phyloP scores from a whole-genome alignment of 148 eudicot species.

The Heliosperma pusillum region DNA sequence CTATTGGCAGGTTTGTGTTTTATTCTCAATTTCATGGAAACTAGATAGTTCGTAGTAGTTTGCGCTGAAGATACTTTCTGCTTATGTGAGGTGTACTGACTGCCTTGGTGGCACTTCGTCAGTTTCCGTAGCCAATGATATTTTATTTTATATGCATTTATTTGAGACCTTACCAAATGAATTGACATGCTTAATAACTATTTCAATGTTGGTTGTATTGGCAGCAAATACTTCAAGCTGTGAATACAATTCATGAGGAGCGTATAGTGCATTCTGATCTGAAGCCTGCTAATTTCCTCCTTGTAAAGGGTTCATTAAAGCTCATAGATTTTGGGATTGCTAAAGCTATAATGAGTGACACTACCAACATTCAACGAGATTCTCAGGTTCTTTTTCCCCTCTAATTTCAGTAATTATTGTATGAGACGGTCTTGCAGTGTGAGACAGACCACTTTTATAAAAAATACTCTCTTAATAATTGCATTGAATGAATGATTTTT shows the following conservation, averaged over 20 bases:
- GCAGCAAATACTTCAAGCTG: conserved; percentile 95
- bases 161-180: neutral
- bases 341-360: conserved; percentile 94
- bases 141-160: neutral
- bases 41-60: neutral
- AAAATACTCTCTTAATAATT: too few species aligned
- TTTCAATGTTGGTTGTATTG: conserved; percentile 20
- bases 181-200: conserved; percentile 19
- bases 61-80: neutral
- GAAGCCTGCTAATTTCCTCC: conserved; percentile 97
- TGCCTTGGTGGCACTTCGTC: neutral
- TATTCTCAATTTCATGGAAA: neutral
- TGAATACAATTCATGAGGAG: conserved; percentile 94
- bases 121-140: neutral
- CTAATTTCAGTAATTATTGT: too few species aligned
- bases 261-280: conserved; percentile 97
- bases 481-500: too few species aligned
- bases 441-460: too few species aligned
- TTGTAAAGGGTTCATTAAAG: conserved; percentile 85
- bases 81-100: neutral
- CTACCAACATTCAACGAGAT: conserved; percentile 94
- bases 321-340: conserved; percentile 97
- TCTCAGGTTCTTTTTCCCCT: conserved; percentile 54
- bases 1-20: conserved; percentile 79
- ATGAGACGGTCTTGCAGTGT: too few species aligned